Base-by-base conservation (phyloP, 225 moss, liverwort and hornwort species). In the Thuidium tamariscinum region DNA sequence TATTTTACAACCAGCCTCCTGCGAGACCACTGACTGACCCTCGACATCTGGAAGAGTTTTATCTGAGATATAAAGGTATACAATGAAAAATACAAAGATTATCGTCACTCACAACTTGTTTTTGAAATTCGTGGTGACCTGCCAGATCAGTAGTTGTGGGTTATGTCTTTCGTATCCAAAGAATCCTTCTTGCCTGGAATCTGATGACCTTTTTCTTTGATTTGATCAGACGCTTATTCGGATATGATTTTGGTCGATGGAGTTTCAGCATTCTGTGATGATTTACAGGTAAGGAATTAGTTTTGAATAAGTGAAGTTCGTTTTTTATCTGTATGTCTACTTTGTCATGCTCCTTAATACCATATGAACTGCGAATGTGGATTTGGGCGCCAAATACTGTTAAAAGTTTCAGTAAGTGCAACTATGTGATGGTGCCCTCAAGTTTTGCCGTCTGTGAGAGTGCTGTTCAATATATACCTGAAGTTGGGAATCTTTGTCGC, bases 221-320 rank as follows among this genome's bases (percentile, higher is more conserved):
- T 90, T 29, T 88, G 71, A 92, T 81, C 97, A 97, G 97, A 97
- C 93, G 91, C 94, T 59, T 96, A 94, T 87, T 96, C 94, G 81
- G 96, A 97, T 80, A 97, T 97, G 97, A 94, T 97, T 75, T 89
- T 97, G 93, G 96, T 96, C 72, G 97, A 97, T 85, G 97, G 97
- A 65, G 93, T 97, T 82, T 94, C 97, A 82, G 90, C 93, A 74
- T 96, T 97, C 89, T 97, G 97, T 92, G 97, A 97, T 87, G 97
- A 97, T 89, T 90, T 97, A 87, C 93, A 93, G 93, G 93, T 93
- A 83, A 54, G 82, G 62, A n/a, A 46, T 69, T 66, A 82, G 63
- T 61, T 49, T 42, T 89, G 26, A 39, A 67, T 70, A 11, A 25
- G 39, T 72, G 48, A 64, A 54, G 69, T 78, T 44, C 20, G 26